Evolutionary conservation across 306 rosid genomes (phyloP).

Genomic region (Erythrophleum fordii): DNA sequence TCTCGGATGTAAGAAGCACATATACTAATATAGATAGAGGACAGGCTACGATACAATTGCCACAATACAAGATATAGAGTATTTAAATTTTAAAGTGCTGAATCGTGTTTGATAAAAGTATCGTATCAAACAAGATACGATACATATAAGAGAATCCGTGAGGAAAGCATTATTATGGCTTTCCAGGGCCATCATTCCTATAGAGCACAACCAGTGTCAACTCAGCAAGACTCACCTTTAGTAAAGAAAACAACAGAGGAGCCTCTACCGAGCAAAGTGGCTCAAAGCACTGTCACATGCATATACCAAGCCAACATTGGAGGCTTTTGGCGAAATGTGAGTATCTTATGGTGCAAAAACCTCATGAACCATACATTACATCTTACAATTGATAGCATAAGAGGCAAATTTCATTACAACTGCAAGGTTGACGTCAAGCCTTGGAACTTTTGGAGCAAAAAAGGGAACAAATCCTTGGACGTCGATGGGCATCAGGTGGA

Average conservation of each 20-base stretch:
- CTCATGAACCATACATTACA: conserved; percentile 66
- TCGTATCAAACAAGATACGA: too few species aligned
- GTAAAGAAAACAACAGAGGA: conserved; percentile 73
- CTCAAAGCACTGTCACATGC: conserved; percentile 82
- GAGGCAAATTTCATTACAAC: conserved; percentile 52
- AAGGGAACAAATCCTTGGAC: conserved; percentile 69
- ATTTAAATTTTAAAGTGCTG: neutral
- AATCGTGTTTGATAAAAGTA: neutral
- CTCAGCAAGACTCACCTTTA: conserved; percentile 33
- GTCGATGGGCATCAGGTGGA: conserved; percentile 63
- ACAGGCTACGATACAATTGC: too few species aligned
- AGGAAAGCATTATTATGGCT: conserved; percentile 45
- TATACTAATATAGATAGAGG: too few species aligned
- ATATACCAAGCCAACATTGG: conserved; percentile 66
- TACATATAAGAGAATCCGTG: neutral
- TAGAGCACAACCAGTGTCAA: conserved; percentile 51
- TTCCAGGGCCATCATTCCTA: conserved; percentile 45
- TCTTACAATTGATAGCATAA: conserved; percentile 54
- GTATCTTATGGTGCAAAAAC: conserved; percentile 74
- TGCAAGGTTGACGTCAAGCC: conserved; percentile 87
- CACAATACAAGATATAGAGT: too few species aligned
- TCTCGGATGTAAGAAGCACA: neutral
- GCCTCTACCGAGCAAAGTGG: conserved; percentile 59
- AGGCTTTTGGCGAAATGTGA: conserved; percentile 63
- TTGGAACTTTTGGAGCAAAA: conserved; percentile 83